Evolutionary conservation across 2,329 filamentous ascomycete species (phyloP).

Genomic region (Fonsecaea multimorphosa): DNA sequence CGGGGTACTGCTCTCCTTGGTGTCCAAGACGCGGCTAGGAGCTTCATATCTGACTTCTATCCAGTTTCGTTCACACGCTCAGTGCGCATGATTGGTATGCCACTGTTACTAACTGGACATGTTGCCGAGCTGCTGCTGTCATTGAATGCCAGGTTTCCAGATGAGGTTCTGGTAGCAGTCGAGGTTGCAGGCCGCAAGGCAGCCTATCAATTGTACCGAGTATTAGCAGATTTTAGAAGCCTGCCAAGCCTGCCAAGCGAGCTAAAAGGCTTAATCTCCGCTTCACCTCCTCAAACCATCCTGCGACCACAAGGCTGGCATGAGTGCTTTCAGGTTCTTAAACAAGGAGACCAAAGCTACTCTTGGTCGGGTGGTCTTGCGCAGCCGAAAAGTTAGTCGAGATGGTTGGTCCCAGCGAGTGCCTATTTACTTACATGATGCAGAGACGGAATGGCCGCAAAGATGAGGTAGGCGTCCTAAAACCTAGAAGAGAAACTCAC

Average conservation of each 20-base stretch:
- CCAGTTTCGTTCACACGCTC: not conserved
- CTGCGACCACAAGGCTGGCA: not conserved
- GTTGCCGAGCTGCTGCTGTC: not conserved
- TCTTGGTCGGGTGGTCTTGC: not conserved
- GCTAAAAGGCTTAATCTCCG: not conserved
- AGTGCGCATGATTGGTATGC: not conserved
- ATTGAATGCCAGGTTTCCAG: not conserved
- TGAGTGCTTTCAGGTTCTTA: not conserved
- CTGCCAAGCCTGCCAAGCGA: not conserved
- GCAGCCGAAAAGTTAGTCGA: not conserved
- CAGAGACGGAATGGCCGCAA: too few relatives aligned
- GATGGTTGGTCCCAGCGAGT: too few relatives aligned
- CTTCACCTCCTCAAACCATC: not conserved
- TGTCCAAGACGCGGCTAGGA: constrained; percentile 4
- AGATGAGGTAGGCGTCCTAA: not conserved
- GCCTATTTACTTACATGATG: too few relatives aligned
- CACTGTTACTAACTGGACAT: not conserved
- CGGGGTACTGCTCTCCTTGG: not conserved
- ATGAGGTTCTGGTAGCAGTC: not conserved
- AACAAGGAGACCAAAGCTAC: not conserved
- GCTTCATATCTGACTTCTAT: constrained; percentile 15
- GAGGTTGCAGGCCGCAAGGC: not conserved
- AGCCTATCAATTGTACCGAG: not conserved
- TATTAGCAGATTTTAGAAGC: not conserved
- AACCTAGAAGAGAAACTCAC: not conserved